Evolutionary conservation across 306 rosid genomes (phyloP).

Genomic region (Castanea mollissima): DNA sequence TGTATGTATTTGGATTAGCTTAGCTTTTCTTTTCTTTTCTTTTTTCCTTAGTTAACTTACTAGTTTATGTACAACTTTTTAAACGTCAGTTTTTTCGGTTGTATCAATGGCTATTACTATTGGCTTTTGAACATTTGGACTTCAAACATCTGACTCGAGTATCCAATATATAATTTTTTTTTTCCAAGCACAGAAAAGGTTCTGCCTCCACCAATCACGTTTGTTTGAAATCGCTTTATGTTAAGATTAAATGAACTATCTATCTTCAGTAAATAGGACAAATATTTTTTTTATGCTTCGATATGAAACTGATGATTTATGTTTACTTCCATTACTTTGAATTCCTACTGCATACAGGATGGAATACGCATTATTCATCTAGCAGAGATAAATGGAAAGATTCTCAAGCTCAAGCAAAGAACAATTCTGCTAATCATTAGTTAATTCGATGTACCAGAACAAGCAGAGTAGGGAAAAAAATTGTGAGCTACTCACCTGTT

Average conservation of each 20-base stretch:
- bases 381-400: background rate
- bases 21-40: too few species aligned
- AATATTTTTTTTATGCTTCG: background rate
- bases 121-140: background rate
- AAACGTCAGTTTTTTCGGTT: background rate
- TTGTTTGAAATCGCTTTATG: background rate
- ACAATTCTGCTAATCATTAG: background rate
- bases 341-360: background rate
- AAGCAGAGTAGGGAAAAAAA: background rate
- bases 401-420: background rate
- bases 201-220: background rate
- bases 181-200: background rate
- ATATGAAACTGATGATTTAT: background rate
- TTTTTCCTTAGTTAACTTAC: too few species aligned
- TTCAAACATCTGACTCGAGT: background rate
- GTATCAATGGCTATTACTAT: background rate
- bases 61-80: background rate
- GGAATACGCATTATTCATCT: background rate
- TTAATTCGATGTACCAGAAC: background rate
- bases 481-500: conserved; percentile 28
- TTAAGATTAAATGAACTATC: background rate
- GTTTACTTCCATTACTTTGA: background rate
- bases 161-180: background rate
- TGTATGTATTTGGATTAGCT: too few species aligned
- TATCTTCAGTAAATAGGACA: background rate